These are phyloP conservation scores for Colletotrichum kahawae DNA, from an alignment of 2,329 filamentous ascomycete genomes.

Conservation along the genomic window DNA sequence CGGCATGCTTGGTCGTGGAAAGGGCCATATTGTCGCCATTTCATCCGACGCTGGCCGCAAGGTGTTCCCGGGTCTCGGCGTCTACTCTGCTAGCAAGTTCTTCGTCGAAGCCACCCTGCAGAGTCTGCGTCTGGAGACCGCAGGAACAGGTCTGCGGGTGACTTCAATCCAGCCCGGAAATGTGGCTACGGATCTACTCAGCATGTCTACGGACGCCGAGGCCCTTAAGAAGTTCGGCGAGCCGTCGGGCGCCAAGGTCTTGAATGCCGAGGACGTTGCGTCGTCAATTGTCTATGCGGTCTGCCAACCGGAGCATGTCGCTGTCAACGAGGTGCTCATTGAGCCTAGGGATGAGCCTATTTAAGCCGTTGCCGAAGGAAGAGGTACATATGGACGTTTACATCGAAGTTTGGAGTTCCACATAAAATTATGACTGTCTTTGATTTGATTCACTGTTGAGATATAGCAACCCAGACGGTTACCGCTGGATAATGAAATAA, in stretches of 20 bases:
- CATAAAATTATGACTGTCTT: neutral
- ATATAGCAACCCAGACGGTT: neutral
- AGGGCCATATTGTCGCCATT: conserved; percentile 79
- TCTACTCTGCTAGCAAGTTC: conserved; percentile 85
- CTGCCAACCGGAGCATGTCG: conserved; percentile 75
- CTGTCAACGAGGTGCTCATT: conserved; percentile 81
- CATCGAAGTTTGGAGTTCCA: neutral
- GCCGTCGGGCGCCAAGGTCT: conserved; percentile 75
- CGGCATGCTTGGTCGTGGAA: conserved; percentile 71
- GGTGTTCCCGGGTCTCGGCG: conserved; percentile 80
- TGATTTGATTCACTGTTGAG: neutral
- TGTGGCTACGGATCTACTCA: conserved; percentile 73
- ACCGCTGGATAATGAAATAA: neutral
- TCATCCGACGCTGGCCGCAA: conserved; percentile 84
- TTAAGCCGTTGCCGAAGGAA: conserved; percentile 31
- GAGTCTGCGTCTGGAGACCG: conserved; percentile 75
- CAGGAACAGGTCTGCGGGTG: conserved; percentile 73
- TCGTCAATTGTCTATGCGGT: conserved; percentile 76
- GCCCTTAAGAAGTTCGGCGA: conserved; percentile 81
- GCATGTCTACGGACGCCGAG: conserved; percentile 77
- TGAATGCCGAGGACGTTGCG: conserved; percentile 77
- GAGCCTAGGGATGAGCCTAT: conserved; percentile 80
- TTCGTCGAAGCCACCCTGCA: conserved; percentile 86
- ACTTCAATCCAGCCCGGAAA: conserved; percentile 81
- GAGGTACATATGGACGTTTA: neutral